These are phyloP conservation scores for Elsinoe ampelina DNA, from an alignment of 2,329 filamentous ascomycete species.

Conservation along the genomic window DNA sequence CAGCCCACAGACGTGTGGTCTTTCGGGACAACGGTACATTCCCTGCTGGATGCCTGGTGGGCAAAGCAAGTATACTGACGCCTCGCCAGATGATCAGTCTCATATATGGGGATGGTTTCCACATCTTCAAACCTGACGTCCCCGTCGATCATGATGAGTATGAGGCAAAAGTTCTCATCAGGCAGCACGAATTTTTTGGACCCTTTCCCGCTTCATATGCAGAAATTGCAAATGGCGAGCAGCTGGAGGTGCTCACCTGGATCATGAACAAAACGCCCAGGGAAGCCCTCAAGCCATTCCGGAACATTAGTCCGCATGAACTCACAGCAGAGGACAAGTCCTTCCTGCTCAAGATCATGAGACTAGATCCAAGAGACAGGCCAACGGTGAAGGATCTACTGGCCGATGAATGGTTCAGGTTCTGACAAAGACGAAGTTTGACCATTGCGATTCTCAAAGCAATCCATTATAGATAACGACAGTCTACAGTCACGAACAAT, in stretches of 20 bases:
- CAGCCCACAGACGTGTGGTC: not conserved
- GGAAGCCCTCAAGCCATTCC: conserved; percentile 19
- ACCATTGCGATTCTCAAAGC: too few species aligned
- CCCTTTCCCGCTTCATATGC: conserved; percentile 21
- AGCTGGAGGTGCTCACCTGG: not conserved
- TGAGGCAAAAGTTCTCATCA: conserved; percentile 19
- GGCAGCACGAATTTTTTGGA: conserved; percentile 23
- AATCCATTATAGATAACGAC: too few species aligned
- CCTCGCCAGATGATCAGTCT: not conserved
- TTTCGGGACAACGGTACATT: not conserved
- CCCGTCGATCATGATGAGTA: conserved; percentile 20
- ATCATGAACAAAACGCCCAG: conserved; percentile 12
- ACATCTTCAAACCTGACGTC: not conserved
- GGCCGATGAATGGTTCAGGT: conserved; percentile 33
- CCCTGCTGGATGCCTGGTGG: too few species aligned
- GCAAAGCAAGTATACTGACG: too few species aligned
- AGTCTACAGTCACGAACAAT: too few species aligned
- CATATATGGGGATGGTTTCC: not conserved
- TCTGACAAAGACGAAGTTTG: too few species aligned
- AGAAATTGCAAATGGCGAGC: conserved; percentile 20
- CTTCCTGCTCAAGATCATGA: conserved; percentile 38
- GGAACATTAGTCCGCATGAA: conserved; percentile 21
- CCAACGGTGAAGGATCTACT: conserved; percentile 32
- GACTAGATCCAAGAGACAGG: conserved; percentile 35
- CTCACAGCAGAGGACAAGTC: conserved; percentile 25